Percentiles rank a stretch among this genome's conserved stretches.
Conservation (phyloP, 257 asterid genomes). For the Ilex asprella region DNA sequence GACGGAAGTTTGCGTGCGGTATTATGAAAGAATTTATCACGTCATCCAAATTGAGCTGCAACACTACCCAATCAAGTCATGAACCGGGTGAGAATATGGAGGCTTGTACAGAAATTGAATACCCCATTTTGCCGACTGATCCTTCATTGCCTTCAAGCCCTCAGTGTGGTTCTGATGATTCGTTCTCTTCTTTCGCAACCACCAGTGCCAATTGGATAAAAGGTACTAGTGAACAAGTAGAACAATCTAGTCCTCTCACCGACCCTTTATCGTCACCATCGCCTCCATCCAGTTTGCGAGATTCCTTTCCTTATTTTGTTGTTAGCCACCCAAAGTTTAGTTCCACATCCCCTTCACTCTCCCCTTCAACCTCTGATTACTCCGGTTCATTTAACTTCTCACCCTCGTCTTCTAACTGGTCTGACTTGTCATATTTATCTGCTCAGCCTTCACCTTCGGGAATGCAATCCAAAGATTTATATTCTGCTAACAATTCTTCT, state of each 20-base stretch:
- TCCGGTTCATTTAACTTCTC: constrained; percentile 77
- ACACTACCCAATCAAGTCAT: constrained; percentile 15
- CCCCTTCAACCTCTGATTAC: constrained; percentile 80
- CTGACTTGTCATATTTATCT: constrained; percentile 58
- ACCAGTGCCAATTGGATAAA: constrained; percentile 35
- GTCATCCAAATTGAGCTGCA: constrained; percentile 31
- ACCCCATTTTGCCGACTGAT: constrained; percentile 22
- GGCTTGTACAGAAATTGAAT: constrained; percentile 26
- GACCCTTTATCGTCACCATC: constrained; percentile 37
- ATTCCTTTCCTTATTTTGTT: constrained; percentile 48
- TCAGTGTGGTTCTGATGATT: constrained; percentile 35
- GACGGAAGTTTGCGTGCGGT: constrained; percentile 44
- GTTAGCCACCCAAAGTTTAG: constrained; percentile 42
- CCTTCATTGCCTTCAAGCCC: constrained; percentile 34
- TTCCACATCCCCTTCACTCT: constrained; percentile 59
- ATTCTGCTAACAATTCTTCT: constrained; percentile 22
- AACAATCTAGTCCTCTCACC: constrained; percentile 15
- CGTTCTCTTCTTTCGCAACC: constrained; percentile 38
- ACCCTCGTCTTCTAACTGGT: constrained; percentile 87
- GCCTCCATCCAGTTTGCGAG: constrained; percentile 53
- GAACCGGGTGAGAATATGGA: constrained; percentile 19
- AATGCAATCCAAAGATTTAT: constrained; percentile 25
- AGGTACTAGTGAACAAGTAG: constrained; percentile 28
- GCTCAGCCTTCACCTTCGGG: constrained; percentile 63
- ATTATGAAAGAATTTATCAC: constrained; percentile 39